phyloP scores from a whole-genome alignment of 306 rosid species.

The Inga laurina region DNA sequence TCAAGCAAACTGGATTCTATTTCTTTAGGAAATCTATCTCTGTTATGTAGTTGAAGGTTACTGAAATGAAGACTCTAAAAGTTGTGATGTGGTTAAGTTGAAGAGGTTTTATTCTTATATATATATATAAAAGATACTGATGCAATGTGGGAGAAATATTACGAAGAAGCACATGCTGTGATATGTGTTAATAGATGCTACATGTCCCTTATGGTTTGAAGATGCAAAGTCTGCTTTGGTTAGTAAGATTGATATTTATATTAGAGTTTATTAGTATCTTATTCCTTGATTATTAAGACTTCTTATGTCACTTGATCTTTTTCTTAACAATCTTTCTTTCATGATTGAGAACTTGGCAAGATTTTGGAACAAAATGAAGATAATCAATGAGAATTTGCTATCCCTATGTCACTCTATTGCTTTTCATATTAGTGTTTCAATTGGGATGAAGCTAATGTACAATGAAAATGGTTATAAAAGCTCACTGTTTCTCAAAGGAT shows the following conservation, averaged over 20 bases:
- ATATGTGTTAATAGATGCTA: slow-evolving; percentile 82
- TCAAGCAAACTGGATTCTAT: not conserved
- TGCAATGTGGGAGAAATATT: slow-evolving; percentile 95
- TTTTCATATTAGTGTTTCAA: too few relatives aligned
- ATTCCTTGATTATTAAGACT: too few relatives aligned
- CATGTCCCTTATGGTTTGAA: slow-evolving; percentile 84
- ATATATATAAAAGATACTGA: too few relatives aligned
- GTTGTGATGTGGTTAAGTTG: not conserved
- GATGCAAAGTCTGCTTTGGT: slow-evolving; percentile 99
- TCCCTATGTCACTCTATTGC: too few relatives aligned
- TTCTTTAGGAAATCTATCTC: slow-evolving; percentile 21
- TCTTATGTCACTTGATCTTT: too few relatives aligned
- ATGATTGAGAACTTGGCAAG: too few relatives aligned
- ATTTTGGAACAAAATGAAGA: too few relatives aligned
- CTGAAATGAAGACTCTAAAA: not conserved
- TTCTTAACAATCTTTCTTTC: too few relatives aligned
- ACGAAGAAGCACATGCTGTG: slow-evolving; percentile 88
- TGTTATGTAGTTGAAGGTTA: slow-evolving; percentile 15
- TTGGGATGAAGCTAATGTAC: too few relatives aligned
- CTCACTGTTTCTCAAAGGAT: too few relatives aligned
- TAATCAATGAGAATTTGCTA: too few relatives aligned
- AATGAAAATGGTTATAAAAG: too few relatives aligned
- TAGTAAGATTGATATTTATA: slow-evolving; percentile 33
- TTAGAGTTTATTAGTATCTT: not conserved
- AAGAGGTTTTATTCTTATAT: slow-evolving; percentile 2